These are phyloP conservation scores for Porcisia hertigi DNA, from an alignment of 208 protist genomes.

Conservation along the genomic window DNA sequence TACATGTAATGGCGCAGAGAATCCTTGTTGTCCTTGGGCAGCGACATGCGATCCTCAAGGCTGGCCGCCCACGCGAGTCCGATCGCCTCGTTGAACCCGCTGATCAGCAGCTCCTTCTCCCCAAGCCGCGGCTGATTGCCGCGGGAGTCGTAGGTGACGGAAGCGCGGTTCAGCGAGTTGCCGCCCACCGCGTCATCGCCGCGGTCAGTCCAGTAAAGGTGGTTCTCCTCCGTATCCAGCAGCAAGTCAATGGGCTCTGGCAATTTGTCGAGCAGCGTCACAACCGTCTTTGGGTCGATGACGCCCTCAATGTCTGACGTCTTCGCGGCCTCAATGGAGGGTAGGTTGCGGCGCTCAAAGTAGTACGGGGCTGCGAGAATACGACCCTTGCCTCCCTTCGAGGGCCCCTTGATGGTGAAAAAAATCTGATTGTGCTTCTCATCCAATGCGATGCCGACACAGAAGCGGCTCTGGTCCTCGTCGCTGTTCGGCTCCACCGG, in stretches of 20 bases:
- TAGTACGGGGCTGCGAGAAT: conserved; percentile 44
- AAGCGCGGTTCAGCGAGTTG: conserved; percentile 41
- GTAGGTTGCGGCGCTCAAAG: conserved; percentile 36
- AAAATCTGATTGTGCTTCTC: conserved; percentile 44
- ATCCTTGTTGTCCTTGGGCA: conserved; percentile 10
- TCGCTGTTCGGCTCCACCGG: conserved; percentile 27
- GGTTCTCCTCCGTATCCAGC: conserved; percentile 26
- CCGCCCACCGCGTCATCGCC: conserved; percentile 35
- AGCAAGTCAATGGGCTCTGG: conserved; percentile 52
- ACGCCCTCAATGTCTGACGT: conserved; percentile 33
- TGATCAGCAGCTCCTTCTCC: conserved; percentile 30
- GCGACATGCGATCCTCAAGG: conserved; percentile 8
- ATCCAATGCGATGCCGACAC: conserved; percentile 46
- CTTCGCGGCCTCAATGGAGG: conserved; percentile 17
- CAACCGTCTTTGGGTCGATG: conserved; percentile 29
- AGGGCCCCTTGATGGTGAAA: conserved; percentile 47
- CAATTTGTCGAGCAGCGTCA: conserved; percentile 30
- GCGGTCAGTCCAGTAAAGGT: conserved; percentile 56
- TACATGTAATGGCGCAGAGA: conserved; percentile 42
- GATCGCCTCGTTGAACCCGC: conserved; percentile 45
- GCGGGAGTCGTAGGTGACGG: conserved; percentile 24
- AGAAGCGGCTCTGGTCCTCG: conserved; percentile 38
- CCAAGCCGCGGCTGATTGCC: conserved; percentile 26
- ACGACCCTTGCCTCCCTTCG: conserved; percentile 38
- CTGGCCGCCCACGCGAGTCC: conserved; percentile 42